Base-by-base conservation (phyloP, 495 filamentous ascomycete genomes). In the Penicillium macrosclerotiorum region DNA sequence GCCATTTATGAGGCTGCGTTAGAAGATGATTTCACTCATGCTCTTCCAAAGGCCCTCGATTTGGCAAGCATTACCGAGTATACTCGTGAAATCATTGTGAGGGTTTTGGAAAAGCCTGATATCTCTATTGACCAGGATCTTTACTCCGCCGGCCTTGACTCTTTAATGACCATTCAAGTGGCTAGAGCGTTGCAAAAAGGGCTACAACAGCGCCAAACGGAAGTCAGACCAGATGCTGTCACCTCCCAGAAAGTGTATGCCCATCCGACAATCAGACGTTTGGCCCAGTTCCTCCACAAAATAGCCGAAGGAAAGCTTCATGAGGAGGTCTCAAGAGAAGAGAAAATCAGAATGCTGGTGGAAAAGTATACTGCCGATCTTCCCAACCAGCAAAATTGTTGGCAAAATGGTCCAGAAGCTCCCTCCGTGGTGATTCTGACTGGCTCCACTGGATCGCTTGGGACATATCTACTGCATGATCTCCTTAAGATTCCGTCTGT, bases 381-480 rank as follows among this genome's bases (percentile, higher is more conserved):
- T 26, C 71, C 67, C 12, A 8, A 34, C 8, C 57, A 53, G 2
- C 33, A 19, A n/a, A 9, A 16, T 6, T 19, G 13, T 1, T 27
- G n/a, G 8, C 33, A 29, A 19, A 32, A 18, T 8, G 23, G n/a
- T n/a, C 19, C 38, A 8, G 11, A 14, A 5, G 23, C 42, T 1
- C 57, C 52, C 16, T 45, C 57, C 1, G 55, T 37, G 8, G 45
- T 70, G 0, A 45, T 81, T 11, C 53, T 85, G 16, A 85, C 79
- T 0, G 80, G 81, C 9, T 74, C 75, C 0, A 84, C 81, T 1
- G 81, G 80, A 14, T 73, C 71, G 8, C 46, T 86, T 19, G 81
- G 82, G 0, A 77, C 69, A 0, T 80, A 82, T 58, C 63, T 84
- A 35, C 62, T 85, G 0, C 63, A 77, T 41, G 27, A 57, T 8